Evolutionary conservation across 768 basidiomycete species (phyloP).

Genomic region (Coprinellus micaceus): DNA sequence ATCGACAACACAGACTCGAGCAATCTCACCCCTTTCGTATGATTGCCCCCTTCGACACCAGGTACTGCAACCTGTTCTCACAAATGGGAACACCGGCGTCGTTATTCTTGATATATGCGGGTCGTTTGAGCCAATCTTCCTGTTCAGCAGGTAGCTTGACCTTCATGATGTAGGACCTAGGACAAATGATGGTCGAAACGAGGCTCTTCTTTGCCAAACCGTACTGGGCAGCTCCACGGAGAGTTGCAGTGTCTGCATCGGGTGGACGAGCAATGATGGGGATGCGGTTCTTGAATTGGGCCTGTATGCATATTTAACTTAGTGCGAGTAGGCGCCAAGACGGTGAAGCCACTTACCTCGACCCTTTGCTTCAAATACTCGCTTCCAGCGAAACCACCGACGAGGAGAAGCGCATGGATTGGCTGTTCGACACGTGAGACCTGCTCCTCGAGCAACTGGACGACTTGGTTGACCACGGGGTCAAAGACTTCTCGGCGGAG

Average conservation of each 20-base stretch:
- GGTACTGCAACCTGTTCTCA: slow-evolving; percentile 88
- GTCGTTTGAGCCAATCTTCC: slow-evolving; percentile 82
- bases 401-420: slow-evolving; percentile 81
- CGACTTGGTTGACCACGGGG: slow-evolving; percentile 79
- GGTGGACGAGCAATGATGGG: slow-evolving; percentile 76
- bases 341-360: slow-evolving; percentile 45
- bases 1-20: not conserved
- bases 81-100: slow-evolving; percentile 75
- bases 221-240: slow-evolving; percentile 85
- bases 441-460: slow-evolving; percentile 78
- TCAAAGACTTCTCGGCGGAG: slow-evolving; percentile 87
- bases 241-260: slow-evolving; percentile 85
- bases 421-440: slow-evolving; percentile 59
- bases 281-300: slow-evolving; percentile 62
- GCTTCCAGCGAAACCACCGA: slow-evolving; percentile 86
- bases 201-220: slow-evolving; percentile 72
- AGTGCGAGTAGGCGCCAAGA: not conserved
- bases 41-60: slow-evolving; percentile 85
- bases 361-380: slow-evolving; percentile 81
- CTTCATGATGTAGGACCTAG: slow-evolving; percentile 85
- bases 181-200: slow-evolving; percentile 79
- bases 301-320: slow-evolving; percentile 35
- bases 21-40: slow-evolving; percentile 75
- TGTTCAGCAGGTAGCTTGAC: slow-evolving; percentile 86
- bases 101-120: slow-evolving; percentile 78